phyloP scores from a whole-genome alignment of 768 basidiomycete genomes.

The Suillus placidus region DNA sequence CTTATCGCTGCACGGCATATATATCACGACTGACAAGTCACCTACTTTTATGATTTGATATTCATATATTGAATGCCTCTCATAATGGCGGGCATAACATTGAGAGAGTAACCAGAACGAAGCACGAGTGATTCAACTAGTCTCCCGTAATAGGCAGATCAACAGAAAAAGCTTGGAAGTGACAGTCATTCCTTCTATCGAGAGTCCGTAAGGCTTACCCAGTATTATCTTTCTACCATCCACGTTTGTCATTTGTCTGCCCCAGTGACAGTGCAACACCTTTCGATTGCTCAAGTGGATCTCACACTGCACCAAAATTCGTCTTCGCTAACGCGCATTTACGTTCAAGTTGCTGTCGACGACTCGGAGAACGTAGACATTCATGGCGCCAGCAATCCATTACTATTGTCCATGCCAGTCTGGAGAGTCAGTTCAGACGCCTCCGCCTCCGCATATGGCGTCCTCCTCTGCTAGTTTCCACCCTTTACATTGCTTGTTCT shows the following conservation, averaged over 20 bases:
- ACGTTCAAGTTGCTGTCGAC: background rate
- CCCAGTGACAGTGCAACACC: background rate
- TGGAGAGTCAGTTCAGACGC: slow-evolving; percentile 39
- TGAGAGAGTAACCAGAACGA: background rate
- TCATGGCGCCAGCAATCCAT: slow-evolving; percentile 47
- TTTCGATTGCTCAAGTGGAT: background rate
- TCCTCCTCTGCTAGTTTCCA: slow-evolving; percentile 86
- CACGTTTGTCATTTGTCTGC: background rate
- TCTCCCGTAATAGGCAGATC: background rate
- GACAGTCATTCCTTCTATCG: too few relatives aligned
- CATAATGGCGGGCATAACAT: background rate
- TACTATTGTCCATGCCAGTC: slow-evolving; percentile 82
- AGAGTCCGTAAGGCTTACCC: background rate
- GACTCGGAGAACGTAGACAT: background rate
- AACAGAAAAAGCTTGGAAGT: background rate
- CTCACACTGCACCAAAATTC: background rate
- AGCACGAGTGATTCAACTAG: background rate
- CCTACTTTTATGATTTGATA: background rate
- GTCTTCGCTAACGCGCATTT: background rate
- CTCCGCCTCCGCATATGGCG: slow-evolving; percentile 73
- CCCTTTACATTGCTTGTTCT: slow-evolving; percentile 83
- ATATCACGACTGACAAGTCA: background rate
- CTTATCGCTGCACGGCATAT: background rate
- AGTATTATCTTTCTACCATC: background rate
- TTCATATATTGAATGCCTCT: background rate